phyloP scores from a whole-genome alignment of 805 yeast genomes.

The Metschnikowia vanudenii region DNA sequence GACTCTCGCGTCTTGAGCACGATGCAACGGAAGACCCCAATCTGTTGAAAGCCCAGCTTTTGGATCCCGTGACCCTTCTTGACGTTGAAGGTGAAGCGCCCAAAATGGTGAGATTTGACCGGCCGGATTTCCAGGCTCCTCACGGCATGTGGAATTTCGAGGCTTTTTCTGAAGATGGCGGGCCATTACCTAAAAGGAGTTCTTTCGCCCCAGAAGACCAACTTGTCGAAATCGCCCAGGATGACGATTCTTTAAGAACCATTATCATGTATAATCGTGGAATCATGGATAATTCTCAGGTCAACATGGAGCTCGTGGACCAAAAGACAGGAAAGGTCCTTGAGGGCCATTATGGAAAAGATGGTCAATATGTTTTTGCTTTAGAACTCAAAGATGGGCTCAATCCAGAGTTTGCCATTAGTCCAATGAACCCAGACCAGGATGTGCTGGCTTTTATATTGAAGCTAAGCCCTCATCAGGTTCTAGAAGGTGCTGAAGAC shows the following conservation, averaged over 20 bases:
- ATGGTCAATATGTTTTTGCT: conserved; percentile 9
- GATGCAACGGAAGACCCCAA: conserved; percentile 21
- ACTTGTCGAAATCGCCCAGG: neutral
- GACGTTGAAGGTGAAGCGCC: conserved; percentile 32
- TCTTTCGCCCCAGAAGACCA: neutral
- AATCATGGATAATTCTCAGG: conserved; percentile 1
- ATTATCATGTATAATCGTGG: conserved; percentile 13
- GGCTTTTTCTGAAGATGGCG: conserved; percentile 9
- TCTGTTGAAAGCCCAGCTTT: conserved; percentile 21
- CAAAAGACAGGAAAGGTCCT: conserved; percentile 5
- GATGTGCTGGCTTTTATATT: conserved; percentile 7
- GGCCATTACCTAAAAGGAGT: neutral
- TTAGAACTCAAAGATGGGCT: conserved; percentile 5
- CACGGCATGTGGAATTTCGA: conserved; percentile 30
- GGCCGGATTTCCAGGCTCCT: conserved; percentile 25
- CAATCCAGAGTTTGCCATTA: conserved; percentile 1
- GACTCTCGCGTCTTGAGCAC: conserved; percentile 25
- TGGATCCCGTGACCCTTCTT: conserved; percentile 32
- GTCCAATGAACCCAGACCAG: conserved; percentile 5
- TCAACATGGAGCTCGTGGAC: conserved; percentile 12
- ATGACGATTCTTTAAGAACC: conserved; percentile 1
- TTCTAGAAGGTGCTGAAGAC: neutral
- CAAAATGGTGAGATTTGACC: conserved; percentile 16
- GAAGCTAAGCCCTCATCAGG: neutral
- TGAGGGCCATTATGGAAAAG: conserved; percentile 8